Evolutionary conservation across 2,329 filamentous ascomycete species (phyloP), one percentile per base, ranked within the genome.

Genomic region (Simplicillium sp.): DNA sequence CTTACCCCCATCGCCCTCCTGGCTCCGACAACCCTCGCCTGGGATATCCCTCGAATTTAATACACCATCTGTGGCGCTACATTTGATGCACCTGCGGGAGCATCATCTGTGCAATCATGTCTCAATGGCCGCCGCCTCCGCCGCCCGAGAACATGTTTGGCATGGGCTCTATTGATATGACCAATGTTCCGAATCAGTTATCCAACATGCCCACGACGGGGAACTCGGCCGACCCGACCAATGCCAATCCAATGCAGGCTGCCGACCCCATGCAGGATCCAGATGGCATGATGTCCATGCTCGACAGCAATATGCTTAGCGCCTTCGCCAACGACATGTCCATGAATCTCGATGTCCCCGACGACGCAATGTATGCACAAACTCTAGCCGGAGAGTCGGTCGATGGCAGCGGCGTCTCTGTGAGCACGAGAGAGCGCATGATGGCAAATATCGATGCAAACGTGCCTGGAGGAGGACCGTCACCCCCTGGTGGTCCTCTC

Each of bases 281-380:
- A 25, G 31, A 33, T n/a, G 15, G 31, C 31, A 16, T 39, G 34
- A 46, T 46, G 44, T 35, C 42, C 15, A 39, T 46, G 18, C 37
- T 46, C 39, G 40, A 43, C n/a, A 32, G 28, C 44, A 55, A 57
- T 43, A 58, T 67, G 52, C 55, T 70, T 39, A 53, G 50, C 42
- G 43, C 52, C 34, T 62, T 63, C 39, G 54, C 31, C 31, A 15
- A 55, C 44, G 55, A 62, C 44, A 59, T 72, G 47, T 53, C 65
- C 36, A 68, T 73, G 61, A 59, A 50, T 41, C 52, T 72, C 49
- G 67, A 71, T 44, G 40, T 56, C 31, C 51, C 50, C 47, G 58
- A 59, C 47, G 46, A 46, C 39, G 44, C 45, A 47, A 48, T 54
- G 47, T 42, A 50, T 40, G 44, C 50, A 43, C 29, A 36, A 39